These are phyloP conservation scores for Euphorbia tirucalli DNA, from an alignment of 345 rosid species.

Conservation along the genomic window DNA sequence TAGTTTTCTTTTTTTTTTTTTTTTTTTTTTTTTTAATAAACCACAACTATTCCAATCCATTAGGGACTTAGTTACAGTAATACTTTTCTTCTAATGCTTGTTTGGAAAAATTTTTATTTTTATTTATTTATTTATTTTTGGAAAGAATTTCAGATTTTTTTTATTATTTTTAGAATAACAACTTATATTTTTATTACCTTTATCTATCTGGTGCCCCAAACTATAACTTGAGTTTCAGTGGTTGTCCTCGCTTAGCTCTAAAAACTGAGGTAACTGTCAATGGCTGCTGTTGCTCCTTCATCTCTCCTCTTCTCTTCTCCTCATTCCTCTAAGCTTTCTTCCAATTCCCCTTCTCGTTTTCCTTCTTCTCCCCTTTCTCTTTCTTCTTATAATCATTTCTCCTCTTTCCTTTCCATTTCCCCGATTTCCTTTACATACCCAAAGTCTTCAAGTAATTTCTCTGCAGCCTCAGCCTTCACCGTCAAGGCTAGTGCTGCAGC, in stretches of 20 bases:
- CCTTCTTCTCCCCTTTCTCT: conserved; percentile 30
- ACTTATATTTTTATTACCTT: too few relatives aligned
- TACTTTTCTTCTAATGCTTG: too few relatives aligned
- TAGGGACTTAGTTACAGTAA: too few relatives aligned
- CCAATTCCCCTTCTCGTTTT: too few relatives aligned
- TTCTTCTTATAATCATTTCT: conserved; percentile 27
- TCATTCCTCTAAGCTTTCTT: conserved; percentile 30
- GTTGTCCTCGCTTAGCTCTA: conserved; percentile 11
- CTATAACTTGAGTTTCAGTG: conserved; percentile 35
- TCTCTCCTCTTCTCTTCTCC: conserved; percentile 28
- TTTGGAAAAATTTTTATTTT: too few relatives aligned
- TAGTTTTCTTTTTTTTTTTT: too few relatives aligned
- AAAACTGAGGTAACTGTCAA: conserved; percentile 25
- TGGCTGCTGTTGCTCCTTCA: conserved; percentile 52
- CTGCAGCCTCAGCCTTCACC: conserved; percentile 38
- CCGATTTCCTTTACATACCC: conserved; percentile 30
- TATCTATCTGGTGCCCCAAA: conserved; percentile 15
- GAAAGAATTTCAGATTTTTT: too few relatives aligned
- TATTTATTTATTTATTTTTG: too few relatives aligned
- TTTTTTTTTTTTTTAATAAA: too few relatives aligned
- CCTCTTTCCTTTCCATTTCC: conserved; percentile 32
- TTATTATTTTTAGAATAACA: too few relatives aligned
- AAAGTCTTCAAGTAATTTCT: conserved; percentile 15
- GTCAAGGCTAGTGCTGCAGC: conserved; percentile 51
- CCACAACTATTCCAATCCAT: too few relatives aligned